Conservation (phyloP, 306 rosid species). For the Albizia julibrissin region DNA sequence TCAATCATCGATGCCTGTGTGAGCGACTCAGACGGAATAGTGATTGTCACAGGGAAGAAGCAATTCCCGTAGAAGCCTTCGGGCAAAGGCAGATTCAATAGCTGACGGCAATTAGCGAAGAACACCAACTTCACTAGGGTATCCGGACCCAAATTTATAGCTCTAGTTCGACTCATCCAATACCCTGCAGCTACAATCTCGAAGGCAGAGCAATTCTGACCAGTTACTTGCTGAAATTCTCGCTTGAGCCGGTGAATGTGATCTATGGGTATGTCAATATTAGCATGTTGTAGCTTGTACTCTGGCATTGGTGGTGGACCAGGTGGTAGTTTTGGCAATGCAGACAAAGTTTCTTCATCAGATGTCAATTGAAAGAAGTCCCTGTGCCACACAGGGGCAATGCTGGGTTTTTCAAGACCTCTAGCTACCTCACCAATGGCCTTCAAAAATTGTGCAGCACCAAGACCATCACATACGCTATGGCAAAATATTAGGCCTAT, state of each 20-base stretch:
- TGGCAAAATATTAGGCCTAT: slow-evolving; percentile 77
- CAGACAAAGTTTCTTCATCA: not conserved
- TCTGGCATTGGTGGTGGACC: slow-evolving; percentile 32
- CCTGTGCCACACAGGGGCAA: slow-evolving; percentile 64
- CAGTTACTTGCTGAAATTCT: slow-evolving; percentile 47
- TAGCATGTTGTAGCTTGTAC: slow-evolving; percentile 49
- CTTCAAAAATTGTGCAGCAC: slow-evolving; percentile 83
- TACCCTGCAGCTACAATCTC: slow-evolving; percentile 63
- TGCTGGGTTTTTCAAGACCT: slow-evolving; percentile 44
- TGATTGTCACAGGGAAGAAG: slow-evolving; percentile 66
- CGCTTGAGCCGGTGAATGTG: slow-evolving; percentile 48
- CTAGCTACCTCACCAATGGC: slow-evolving; percentile 73
- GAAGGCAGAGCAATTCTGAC: slow-evolving; percentile 60
- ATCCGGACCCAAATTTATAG: slow-evolving; percentile 26
- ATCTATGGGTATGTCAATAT: slow-evolving; percentile 52
- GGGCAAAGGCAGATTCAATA: slow-evolving; percentile 68
- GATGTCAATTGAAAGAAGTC: slow-evolving; percentile 43
- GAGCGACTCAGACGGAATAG: slow-evolving; percentile 37
- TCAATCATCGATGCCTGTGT: slow-evolving; percentile 27
- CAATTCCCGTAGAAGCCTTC: slow-evolving; percentile 84
- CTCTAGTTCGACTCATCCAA: slow-evolving; percentile 64
- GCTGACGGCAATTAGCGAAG: slow-evolving; percentile 76
- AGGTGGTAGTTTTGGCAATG: slow-evolving; percentile 3
- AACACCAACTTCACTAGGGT: slow-evolving; percentile 51
- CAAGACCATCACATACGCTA: slow-evolving; percentile 80